Percentiles rank a stretch among this genome's conserved stretches.
Conservation (phyloP, 1,139 yeast species). For the Kodamaea ohmeri region DNA sequence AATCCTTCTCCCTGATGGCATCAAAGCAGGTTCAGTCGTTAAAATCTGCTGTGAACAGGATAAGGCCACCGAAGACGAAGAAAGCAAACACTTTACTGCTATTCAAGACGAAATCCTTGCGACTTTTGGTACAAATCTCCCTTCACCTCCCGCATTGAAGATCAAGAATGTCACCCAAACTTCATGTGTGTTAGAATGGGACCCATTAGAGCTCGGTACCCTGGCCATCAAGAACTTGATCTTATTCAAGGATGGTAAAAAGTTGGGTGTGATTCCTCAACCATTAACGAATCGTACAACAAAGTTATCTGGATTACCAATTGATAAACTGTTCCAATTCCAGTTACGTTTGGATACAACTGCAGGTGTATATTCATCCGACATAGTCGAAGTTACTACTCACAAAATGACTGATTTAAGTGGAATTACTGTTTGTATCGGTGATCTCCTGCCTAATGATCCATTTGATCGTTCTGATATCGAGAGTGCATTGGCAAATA, state of each 20-base stretch:
- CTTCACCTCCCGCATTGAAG: slow-evolving; percentile 68
- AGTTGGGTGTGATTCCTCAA: slow-evolving; percentile 82
- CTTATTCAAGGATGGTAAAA: slow-evolving; percentile 73
- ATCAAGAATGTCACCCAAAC: slow-evolving; percentile 88
- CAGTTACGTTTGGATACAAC: slow-evolving; percentile 81
- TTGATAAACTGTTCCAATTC: slow-evolving; percentile 79
- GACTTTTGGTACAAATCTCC: slow-evolving; percentile 72
- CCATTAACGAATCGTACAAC: slow-evolving; percentile 79
- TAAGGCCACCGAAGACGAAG: slow-evolving; percentile 60
- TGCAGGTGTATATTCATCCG: slow-evolving; percentile 79
- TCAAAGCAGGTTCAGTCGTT: slow-evolving; percentile 91
- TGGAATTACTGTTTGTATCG: slow-evolving; percentile 90
- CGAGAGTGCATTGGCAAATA: slow-evolving; percentile 56
- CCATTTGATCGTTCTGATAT: slow-evolving; percentile 61
- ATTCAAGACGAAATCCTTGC: slow-evolving; percentile 74
- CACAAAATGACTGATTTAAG: slow-evolving; percentile 95
- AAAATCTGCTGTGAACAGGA: slow-evolving; percentile 84
- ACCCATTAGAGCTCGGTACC: slow-evolving; percentile 77
- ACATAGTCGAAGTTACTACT: slow-evolving; percentile 67
- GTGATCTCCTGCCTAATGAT: slow-evolving; percentile 67
- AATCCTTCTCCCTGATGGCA: slow-evolving; percentile 83
- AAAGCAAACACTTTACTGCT: slow-evolving; percentile 53
- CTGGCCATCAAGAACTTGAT: slow-evolving; percentile 75
- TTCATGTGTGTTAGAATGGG: slow-evolving; percentile 94
- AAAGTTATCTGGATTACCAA: slow-evolving; percentile 86